A percentile compares a stretch with the other conserved stretches of the same genome.
phyloP scores from a whole-genome alignment of 768 basidiomycete genomes.

The Obba rivulosa region DNA sequence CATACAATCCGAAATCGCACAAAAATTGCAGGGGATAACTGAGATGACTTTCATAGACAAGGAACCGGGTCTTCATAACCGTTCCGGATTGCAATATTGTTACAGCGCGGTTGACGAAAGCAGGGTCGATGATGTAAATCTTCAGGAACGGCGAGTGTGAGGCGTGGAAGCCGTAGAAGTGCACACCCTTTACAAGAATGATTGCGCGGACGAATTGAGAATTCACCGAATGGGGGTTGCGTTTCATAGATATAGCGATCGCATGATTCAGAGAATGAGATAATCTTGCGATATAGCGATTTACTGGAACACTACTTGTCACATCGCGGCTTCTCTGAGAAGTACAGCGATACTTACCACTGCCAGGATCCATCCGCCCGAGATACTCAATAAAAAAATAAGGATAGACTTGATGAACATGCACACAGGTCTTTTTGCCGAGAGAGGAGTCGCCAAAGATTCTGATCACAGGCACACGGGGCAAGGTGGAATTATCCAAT shows the following conservation, averaged over 20 bases:
- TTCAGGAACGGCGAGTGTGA: conserved; percentile 87
- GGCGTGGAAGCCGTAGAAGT: conserved; percentile 92
- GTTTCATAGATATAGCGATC: conserved; percentile 74
- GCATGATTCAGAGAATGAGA: conserved; percentile 80
- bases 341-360: conserved; percentile 43
- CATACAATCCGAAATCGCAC: conserved; percentile 92
- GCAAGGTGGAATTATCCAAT: conserved; percentile 58
- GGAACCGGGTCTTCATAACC: conserved; percentile 74
- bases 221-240: conserved; percentile 53
- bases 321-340: neutral
- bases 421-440: conserved; percentile 77
- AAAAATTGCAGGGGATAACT: conserved; percentile 87
- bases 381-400: conserved; percentile 88
- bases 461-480: conserved; percentile 72
- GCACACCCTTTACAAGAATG: conserved; percentile 86
- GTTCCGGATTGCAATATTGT: conserved; percentile 79
- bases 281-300: conserved; percentile 62
- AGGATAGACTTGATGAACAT: conserved; percentile 91
- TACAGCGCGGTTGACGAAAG: conserved; percentile 58
- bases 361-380: conserved; percentile 54
- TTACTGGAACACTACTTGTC: conserved; percentile 42
- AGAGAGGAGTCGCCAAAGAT: conserved; percentile 81
- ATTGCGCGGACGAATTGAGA: conserved; percentile 70
- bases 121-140: conserved; percentile 70
- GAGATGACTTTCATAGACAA: conserved; percentile 86